Base-by-base conservation (phyloP, 352 stramenopile species). In the Lagenidium giganteum region DNA sequence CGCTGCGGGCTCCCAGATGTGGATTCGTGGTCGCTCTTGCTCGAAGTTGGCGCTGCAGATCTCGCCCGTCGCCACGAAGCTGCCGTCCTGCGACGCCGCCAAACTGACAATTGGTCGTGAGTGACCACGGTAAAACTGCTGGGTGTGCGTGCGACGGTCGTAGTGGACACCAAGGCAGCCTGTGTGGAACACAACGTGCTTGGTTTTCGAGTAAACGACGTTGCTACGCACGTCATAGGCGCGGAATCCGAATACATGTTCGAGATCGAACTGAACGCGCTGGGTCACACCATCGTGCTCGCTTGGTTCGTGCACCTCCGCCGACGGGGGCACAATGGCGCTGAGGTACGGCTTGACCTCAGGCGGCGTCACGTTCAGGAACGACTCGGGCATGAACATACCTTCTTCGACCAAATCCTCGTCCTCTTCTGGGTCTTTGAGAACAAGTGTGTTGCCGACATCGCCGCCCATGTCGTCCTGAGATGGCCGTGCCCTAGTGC, bases 1-100 rank as follows among this genome's bases (percentile, higher is more conserved):
- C 3, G 70, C 68, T 8, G 67, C 61, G 17, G 72, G 72, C 34
- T 83, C 72, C 72, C 72, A 85, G 3, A 86, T 48, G 33, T 86
- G 73, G 6, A 86, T 74, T 3, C 64, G 65, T 17, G 73, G 73
- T 6, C 56, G 48, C 36, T 84, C 71, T 11, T 61, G 51, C 31
- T 61, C 41, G 20, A 68, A 60, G 37, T 54, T 67, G 16, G 69
- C 54, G 14, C 45, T 53, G 33, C 67, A 80, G 20, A 83, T 75
- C 42, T 86, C 73, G 3, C 72, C 73, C 2, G 70, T 82, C 13
- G 73, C 73, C 5, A 83, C 44, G 16, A 78, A 69, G 8, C 51
- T 53, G 18, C 73, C 73, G 18, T 75, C 69, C n/a, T 38, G 45
- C 5, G 62, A 66, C 4, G 55, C 38, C 9, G 60, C 47, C 9